Evolutionary conservation across 345 rosid genomes (phyloP), one percentile per base, ranked within the genome.

Genomic region (Viola odorata): DNA sequence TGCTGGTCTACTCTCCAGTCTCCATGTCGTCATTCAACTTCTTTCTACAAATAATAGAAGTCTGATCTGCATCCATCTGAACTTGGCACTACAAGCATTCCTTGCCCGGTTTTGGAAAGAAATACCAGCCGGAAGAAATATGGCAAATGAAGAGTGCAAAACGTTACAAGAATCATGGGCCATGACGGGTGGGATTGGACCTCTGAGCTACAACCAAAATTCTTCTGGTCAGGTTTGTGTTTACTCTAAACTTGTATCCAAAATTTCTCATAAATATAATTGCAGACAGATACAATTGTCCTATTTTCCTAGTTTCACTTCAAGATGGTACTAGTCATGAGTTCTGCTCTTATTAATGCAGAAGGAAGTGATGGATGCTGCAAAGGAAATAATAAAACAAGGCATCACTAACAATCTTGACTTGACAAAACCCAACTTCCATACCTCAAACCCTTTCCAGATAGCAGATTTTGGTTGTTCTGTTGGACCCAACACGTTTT

Each of bases 391-490:
- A 47, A 62, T 62, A 39, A 12, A 38, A 4, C 57, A 62, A 8
- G 47, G 38, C 38, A 52, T 61, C 55, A 47, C 0, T 10, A n/a
- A 50, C 7, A 61, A 61, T 55, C 45, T 61, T 36, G 55, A 61
- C 45, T 50, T 61, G 32, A 50, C 49, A 1, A 36, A 47, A 5
- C 62, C 11, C 2, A 4, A 11, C 37, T 4, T 41, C 5, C 5
- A 41, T 8, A 10, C 13, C 12, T 50, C 57, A 15, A 62, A 41
- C 8, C 41, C 17, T 8, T 62, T 62, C 38, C 8, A n/a, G 5
- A 17, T 62, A 1, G 65, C 57, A 38, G 65, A 62, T 41, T 62
- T 38, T 7, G 65, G 65, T 23, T 62, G 65, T 40, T 62, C 65
- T 14, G 53, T 52, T 40, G 65, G 65, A 39, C 56, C 56, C 57